Conservation (phyloP, 2,329 filamentous ascomycete genomes). For the Aspergillus terreus region DNA sequence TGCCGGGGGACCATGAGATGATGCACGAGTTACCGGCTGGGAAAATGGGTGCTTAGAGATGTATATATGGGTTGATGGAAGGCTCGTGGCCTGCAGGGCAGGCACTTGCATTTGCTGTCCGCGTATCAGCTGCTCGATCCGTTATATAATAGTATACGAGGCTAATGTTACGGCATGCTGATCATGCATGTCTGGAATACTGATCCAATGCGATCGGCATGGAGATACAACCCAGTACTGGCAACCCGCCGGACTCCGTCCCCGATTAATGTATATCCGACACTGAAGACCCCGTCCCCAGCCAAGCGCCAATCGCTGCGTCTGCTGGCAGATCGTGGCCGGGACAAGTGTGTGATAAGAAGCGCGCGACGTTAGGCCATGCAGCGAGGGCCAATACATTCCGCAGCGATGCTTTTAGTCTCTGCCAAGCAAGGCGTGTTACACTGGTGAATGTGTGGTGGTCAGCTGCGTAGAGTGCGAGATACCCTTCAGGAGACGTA, state of each 20-base stretch:
- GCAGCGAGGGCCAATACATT: background rate
- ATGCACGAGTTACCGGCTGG: background rate
- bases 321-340: no score
- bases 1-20: background rate
- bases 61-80: background rate
- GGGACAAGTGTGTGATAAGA: no score
- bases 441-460: background rate
- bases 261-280: background rate
- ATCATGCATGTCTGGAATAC: no score
- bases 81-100: no score
- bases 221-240: no score
- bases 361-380: background rate
- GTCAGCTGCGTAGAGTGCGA: no score
- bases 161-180: no score
- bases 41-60: background rate
- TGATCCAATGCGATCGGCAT: no score
- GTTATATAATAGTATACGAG: no score
- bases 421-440: slow-evolving; percentile 1
- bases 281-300: background rate
- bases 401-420: background rate
- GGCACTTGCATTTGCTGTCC: no score
- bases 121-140: no score
- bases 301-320: background rate
- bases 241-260: slow-evolving; percentile 7
- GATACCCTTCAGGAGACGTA: no score